Evolutionary conservation across 352 stramenopile genomes (phyloP).

Genomic region (Halophytophthora polymorphica): DNA sequence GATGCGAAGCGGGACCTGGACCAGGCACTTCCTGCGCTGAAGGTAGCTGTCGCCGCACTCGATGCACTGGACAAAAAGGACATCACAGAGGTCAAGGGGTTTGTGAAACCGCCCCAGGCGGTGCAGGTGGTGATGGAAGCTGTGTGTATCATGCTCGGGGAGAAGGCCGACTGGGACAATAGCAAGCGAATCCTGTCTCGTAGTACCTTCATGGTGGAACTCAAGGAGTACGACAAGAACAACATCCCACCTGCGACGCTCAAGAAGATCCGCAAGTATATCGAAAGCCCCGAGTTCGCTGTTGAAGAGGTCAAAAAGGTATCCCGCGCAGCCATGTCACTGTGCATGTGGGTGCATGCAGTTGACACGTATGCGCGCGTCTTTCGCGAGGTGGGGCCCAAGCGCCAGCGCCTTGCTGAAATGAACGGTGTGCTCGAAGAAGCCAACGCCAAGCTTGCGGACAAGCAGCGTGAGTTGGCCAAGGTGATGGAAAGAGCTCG

Average conservation of each 20-base stretch:
- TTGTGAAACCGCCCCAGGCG: constrained; percentile 78
- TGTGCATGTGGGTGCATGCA: constrained; percentile 89
- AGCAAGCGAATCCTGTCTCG: constrained; percentile 77
- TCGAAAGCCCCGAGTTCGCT: constrained; percentile 79
- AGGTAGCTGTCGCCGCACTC: constrained; percentile 68
- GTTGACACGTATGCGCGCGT: constrained; percentile 78
- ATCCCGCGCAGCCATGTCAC: constrained; percentile 70
- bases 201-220: constrained; percentile 72
- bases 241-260: constrained; percentile 54
- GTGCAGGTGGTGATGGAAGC: constrained; percentile 88
- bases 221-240: constrained; percentile 88
- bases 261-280: constrained; percentile 81
- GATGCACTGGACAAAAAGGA: constrained; percentile 86
- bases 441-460: constrained; percentile 64
- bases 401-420: constrained; percentile 61
- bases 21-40: constrained; percentile 64
- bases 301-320: constrained; percentile 85
- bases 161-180: constrained; percentile 83
- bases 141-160: constrained; percentile 84
- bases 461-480: constrained; percentile 65
- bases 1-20: constrained; percentile 79
- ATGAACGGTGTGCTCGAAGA: constrained; percentile 72
- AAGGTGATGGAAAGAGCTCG: constrained; percentile 54
- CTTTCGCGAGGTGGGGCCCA: constrained; percentile 74
- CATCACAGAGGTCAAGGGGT: constrained; percentile 84